Evolutionary conservation across 768 basidiomycete genomes (phyloP), one percentile per base, ranked within the genome.

Genomic region (Psilocybe cyanescens): DNA sequence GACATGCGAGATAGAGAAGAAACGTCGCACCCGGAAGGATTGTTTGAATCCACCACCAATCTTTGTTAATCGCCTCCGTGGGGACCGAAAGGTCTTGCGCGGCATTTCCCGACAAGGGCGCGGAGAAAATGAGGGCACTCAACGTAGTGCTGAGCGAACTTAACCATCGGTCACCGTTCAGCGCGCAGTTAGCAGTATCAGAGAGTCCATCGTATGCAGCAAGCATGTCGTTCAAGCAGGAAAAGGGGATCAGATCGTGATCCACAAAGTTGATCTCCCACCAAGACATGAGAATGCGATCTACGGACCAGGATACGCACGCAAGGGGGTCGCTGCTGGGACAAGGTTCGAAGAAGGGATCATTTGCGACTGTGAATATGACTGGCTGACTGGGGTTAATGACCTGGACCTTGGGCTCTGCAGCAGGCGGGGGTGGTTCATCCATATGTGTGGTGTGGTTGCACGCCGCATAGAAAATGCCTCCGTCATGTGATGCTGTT

Each of bases 71-170:
- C 17, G 37, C 47, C 17, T 63, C 60, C 8, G 61, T 64, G 31
- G 19, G n/a, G 9, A 62, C 64, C 9, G 52, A 28, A 11, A 69
- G 57, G 3, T 19, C 45, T 49, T 70, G 69, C 4, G 41, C 52
- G 1, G 51, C 46, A 9, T 19, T 17, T 47, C 52, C 52, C 3
- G 44, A 59, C 37, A 12, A 55, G 3, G 64, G 61, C 4, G 64
- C 59, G 7, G 67, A 68, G 19, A 63, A 65, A 55, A 68, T 62
- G 24, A 70, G 60, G 6, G 67, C 67, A 29, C 68, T 67, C 11
- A 70, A 45, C 56, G 68, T 61, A 37, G 56, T 63, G 3, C 31
- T 59, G 5, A 52, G 59, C 1, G 65, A 66, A 29, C 62, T 61
- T 39, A 14, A 44, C 67, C 67, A 68, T 29, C 66, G 19, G 6